phyloP scores from a whole-genome alignment of 306 rosid genomes.

The Carpinus fangiana region DNA sequence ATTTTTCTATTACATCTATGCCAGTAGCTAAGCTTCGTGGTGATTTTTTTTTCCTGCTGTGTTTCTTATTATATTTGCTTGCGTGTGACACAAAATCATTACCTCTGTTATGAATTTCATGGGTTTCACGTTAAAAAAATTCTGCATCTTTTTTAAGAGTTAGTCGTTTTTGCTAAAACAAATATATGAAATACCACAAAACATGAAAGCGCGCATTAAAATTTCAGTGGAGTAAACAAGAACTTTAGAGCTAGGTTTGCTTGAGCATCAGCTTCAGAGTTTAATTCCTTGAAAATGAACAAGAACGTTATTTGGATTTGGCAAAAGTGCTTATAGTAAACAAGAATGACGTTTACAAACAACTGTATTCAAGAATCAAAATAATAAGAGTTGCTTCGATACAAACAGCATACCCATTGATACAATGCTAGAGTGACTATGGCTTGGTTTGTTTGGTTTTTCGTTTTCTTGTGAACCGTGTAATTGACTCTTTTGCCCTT shows the following conservation, averaged over 20 bases:
- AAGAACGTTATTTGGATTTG: slow-evolving; percentile 8
- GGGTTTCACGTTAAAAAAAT: no score
- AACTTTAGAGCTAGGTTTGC: slow-evolving; percentile 62
- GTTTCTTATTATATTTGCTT: no score
- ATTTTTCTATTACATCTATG: no score
- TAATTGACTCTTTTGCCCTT: no score
- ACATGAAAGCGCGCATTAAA: neutral
- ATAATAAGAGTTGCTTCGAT: neutral
- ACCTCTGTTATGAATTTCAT: no score
- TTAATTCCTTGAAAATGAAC: slow-evolving; percentile 55
- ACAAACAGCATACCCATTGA: neutral
- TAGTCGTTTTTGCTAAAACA: slow-evolving; percentile 11
- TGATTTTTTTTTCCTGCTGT: no score
- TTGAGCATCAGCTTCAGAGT: slow-evolving; percentile 74
- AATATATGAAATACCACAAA: slow-evolving; percentile 1
- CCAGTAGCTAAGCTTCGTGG: no score
- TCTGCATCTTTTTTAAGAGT: no score
- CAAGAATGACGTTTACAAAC: neutral
- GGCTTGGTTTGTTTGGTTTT: no score
- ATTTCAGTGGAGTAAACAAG: slow-evolving; percentile 5
- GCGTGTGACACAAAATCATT: no score
- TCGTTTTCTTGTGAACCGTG: no score
- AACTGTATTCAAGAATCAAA: neutral
- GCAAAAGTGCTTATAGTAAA: slow-evolving; percentile 4
- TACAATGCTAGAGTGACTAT: neutral